A percentile compares a stretch with the other conserved stretches of the same genome.
phyloP scores from a whole-genome alignment of 805 yeast genomes.

The Candida multigemmis region DNA sequence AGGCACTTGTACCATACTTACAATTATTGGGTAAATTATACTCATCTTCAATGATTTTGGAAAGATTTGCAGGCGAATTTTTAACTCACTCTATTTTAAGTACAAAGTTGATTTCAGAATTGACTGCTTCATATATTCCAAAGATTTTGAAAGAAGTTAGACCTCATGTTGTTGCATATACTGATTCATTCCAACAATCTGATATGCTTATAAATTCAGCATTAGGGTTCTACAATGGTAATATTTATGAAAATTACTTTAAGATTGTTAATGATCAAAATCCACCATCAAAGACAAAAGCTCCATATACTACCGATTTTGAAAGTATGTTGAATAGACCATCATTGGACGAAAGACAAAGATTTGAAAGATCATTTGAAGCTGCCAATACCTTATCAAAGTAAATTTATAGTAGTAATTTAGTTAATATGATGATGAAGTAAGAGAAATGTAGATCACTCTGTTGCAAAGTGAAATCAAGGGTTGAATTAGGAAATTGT shows the following conservation, averaged over 20 bases:
- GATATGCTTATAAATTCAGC: conserved; percentile 35
- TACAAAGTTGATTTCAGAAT: conserved; percentile 16
- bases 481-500: too few relatives aligned
- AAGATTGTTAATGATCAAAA: conserved; percentile 23
- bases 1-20: conserved; percentile 19
- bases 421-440: too few relatives aligned
- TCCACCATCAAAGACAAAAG: conserved; percentile 25
- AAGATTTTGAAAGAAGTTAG: conserved; percentile 25
- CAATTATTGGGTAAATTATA: conserved; percentile 22
- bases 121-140: conserved; percentile 18
- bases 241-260: conserved; percentile 35
- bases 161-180: conserved; percentile 31
- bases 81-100: conserved; percentile 25
- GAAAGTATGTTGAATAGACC: conserved; percentile 34
- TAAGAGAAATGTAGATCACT: too few relatives aligned
- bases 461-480: too few relatives aligned
- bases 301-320: conserved; percentile 29
- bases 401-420: conserved; percentile 6
- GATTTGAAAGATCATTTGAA: conserved; percentile 27
- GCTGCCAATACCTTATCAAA: conserved; percentile 22
- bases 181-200: conserved; percentile 35
- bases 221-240: conserved; percentile 34
- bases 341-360: conserved; percentile 24
- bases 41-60: conserved; percentile 20
- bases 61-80: conserved; percentile 26